A percentile compares a stretch with the other conserved stretches of the same genome.
Conservation (phyloP, 768 basidiomycete genomes). For the Amylocystis lapponica region DNA sequence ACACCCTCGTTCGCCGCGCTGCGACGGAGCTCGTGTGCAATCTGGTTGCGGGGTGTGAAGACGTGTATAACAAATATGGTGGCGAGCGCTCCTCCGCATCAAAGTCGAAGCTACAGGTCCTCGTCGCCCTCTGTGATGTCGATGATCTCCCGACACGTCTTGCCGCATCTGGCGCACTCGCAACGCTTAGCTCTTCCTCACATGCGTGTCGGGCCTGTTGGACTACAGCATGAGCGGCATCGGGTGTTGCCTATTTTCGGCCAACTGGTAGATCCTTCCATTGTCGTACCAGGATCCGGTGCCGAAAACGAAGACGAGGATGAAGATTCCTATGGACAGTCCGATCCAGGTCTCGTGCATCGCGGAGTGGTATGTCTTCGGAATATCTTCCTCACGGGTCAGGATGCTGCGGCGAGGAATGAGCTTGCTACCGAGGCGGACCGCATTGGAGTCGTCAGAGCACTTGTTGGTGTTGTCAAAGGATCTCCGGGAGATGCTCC, state of each 20-base stretch:
- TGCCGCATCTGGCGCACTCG: slow-evolving; percentile 89
- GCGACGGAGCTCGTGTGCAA: slow-evolving; percentile 92
- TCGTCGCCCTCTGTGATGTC: slow-evolving; percentile 81
- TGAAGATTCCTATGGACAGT: slow-evolving; percentile 26
- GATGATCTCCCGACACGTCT: slow-evolving; percentile 80
- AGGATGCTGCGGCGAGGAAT: slow-evolving; percentile 32
- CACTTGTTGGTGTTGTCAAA: slow-evolving; percentile 47
- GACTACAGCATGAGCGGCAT: slow-evolving; percentile 59
- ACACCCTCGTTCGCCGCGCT: slow-evolving; percentile 76
- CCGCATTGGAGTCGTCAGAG: slow-evolving; percentile 45
- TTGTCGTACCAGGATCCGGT: slow-evolving; percentile 24
- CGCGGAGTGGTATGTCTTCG: slow-evolving; percentile 72
- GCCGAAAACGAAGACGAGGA: slow-evolving; percentile 32
- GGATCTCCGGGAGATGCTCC: slow-evolving; percentile 31
- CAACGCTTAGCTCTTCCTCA: slow-evolving; percentile 63
- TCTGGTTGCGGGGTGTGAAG: slow-evolving; percentile 71
- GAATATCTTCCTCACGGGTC: slow-evolving; percentile 52
- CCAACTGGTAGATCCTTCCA: slow-evolving; percentile 58
- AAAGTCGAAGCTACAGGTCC: slow-evolving; percentile 68
- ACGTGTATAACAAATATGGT: slow-evolving; percentile 69
- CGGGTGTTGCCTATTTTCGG: slow-evolving; percentile 62
- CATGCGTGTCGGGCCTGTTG: slow-evolving; percentile 56
- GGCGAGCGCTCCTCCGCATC: slow-evolving; percentile 36
- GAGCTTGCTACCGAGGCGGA: slow-evolving; percentile 46
- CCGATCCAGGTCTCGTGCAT: slow-evolving; percentile 63